Percentiles rank a stretch among this genome's conserved stretches.
Evolutionary conservation across 2,329 filamentous ascomycete genomes (phyloP).

Genomic region (Verticillium dahliae): DNA sequence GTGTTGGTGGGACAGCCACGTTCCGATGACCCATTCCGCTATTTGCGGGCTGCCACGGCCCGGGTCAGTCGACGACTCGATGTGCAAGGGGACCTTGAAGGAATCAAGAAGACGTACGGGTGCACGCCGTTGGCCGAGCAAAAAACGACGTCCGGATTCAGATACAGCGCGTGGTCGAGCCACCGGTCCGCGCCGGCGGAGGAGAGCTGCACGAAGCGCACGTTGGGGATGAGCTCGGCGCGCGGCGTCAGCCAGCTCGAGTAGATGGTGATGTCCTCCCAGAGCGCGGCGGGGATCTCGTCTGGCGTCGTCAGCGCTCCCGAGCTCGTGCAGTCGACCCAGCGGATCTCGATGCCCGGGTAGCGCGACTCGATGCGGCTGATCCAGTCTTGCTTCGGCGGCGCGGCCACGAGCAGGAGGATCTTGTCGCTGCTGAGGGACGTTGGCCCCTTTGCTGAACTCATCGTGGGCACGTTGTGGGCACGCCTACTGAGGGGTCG

Average conservation of each 20-base stretch:
- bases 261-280: conserved; percentile 34
- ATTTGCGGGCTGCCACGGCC: conserved; percentile 40
- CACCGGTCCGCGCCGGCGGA: conserved; percentile 38
- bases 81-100: neutral
- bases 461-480: neutral
- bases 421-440: conserved; percentile 29
- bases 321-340: conserved; percentile 15
- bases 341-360: conserved; percentile 30
- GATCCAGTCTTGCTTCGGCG: conserved; percentile 26
- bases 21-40: conserved; percentile 48
- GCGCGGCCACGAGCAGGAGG: conserved; percentile 27
- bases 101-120: conserved; percentile 22
- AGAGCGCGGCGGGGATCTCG: conserved; percentile 21
- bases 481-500: neutral
- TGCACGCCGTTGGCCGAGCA: conserved; percentile 34
- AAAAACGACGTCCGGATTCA: conserved; percentile 26
- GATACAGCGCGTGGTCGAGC: conserved; percentile 25
- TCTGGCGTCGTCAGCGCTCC: conserved; percentile 14
- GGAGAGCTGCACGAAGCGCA: conserved; percentile 37
- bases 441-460: neutral
- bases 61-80: neutral
- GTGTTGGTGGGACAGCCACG: conserved; percentile 43
- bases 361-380: conserved; percentile 21
- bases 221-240: conserved; percentile 20
- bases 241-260: conserved; percentile 23